Evolutionary conservation across 352 stramenopile species (phyloP), one percentile per base, ranked within the genome.

Genomic region (Phytophthora sp.): DNA sequence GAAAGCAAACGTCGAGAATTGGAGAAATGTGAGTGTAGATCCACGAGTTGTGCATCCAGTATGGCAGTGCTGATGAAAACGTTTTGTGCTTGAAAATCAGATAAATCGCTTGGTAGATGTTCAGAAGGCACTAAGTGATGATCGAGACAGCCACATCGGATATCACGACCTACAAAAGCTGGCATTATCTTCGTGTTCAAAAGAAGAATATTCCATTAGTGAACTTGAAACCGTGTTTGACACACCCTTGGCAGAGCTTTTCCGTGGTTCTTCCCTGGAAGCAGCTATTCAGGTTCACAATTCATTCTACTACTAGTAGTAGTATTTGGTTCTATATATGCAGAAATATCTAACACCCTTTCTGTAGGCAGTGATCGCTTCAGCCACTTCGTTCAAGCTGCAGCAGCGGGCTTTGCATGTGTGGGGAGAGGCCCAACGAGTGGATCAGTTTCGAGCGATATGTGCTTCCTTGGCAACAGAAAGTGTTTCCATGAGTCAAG

Each of bases 351-450:
- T n/a, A n/a, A n/a, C n/a, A n/a, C n/a, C n/a, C n/a, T n/a, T n/a
- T n/a, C n/a, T 43, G 20, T 42, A 86, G 74, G 45, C 38, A 17
- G 79, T 87, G 1, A 5, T 89, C 13, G 51, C 37, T 20, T 71
- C 65, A 10, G 63, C 62, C 9, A 30, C 53, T 6, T 46, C 31
- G 0, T 88, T 92, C 50, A 74, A 77, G 35, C 69, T 92, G 31
- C 64, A 69, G 37, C 73, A 95, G 38, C 69, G 88, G 26, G 84
- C 66, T 44, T 59, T 64, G 4, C 88, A 96, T 50, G 84, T 95
- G 13, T 93, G 77, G 72, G 43, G 68, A 2, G 88, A 95, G 45
- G 77, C 84, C 1, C 63, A 77, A n/a, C 81, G 87, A 10, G 87
- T 95, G 1, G 17, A 66, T 17, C 42, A 76, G 24, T 92, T 94